Conservation (phyloP, 352 stramenopile genomes). For the Albugo laibachii region DNA sequence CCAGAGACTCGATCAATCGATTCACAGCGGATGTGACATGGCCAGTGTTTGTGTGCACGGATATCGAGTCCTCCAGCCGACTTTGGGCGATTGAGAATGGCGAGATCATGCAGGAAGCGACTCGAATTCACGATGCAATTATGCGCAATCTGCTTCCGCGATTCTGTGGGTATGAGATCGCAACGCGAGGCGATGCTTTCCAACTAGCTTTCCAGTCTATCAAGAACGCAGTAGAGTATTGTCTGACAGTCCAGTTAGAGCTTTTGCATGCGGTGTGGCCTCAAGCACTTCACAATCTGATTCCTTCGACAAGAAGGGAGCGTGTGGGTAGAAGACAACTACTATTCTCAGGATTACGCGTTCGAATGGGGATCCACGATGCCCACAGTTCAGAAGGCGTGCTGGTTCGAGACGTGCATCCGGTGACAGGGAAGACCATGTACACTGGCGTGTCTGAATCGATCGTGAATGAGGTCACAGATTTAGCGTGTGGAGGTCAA, state of each 20-base stretch:
- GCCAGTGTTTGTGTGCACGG: slow-evolving; percentile 49
- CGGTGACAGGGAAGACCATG: slow-evolving; percentile 24
- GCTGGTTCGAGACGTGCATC: slow-evolving; percentile 24
- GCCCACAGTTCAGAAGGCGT: slow-evolving; percentile 18
- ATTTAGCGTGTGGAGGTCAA: slow-evolving; percentile 24
- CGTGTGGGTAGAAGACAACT: slow-evolving; percentile 11
- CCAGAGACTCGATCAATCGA: too few species aligned
- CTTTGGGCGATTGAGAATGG: slow-evolving; percentile 22
- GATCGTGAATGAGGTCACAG: slow-evolving; percentile 26
- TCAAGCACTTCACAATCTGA: slow-evolving; percentile 21
- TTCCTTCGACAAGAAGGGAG: slow-evolving; percentile 1
- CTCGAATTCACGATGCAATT: slow-evolving; percentile 37
- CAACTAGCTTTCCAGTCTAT: slow-evolving; percentile 35
- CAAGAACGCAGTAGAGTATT: slow-evolving; percentile 35
- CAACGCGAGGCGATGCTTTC: slow-evolving; percentile 31
- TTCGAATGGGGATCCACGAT: slow-evolving; percentile 41
- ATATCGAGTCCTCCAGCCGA: slow-evolving; percentile 35
- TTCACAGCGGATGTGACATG: slow-evolving; percentile 12
- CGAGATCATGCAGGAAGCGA: slow-evolving; percentile 20
- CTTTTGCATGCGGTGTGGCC: slow-evolving; percentile 20
- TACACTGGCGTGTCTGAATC: slow-evolving; percentile 36
- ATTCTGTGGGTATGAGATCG: slow-evolving; percentile 35
- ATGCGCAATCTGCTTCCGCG: slow-evolving; percentile 16
- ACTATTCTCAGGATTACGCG: slow-evolving; percentile 24
- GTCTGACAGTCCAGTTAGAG: slow-evolving; percentile 24